phyloP scores from a whole-genome alignment of 2,329 filamentous ascomycete genomes.

The Venturiaceae sp. region DNA sequence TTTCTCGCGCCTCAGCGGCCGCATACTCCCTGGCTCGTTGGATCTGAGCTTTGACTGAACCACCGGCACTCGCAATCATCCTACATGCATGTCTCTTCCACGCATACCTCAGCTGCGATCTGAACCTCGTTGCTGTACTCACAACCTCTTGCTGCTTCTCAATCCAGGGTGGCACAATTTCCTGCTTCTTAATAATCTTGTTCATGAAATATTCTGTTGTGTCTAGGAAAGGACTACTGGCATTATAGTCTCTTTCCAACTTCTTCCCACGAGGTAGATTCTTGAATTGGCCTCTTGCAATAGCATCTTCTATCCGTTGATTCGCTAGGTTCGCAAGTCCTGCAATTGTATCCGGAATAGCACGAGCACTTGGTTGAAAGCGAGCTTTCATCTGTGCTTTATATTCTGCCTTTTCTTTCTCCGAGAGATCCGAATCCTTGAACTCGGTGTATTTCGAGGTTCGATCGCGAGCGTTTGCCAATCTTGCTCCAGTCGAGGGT shows the following conservation, averaged over 20 bases:
- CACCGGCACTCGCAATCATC: slow-evolving; percentile 68
- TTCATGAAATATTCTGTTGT: slow-evolving; percentile 98
- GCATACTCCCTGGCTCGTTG: slow-evolving; percentile 63
- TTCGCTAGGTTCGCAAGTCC: slow-evolving; percentile 80
- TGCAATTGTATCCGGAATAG: slow-evolving; percentile 65
- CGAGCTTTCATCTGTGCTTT: slow-evolving; percentile 69
- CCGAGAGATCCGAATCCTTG: slow-evolving; percentile 49
- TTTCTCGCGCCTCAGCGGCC: slow-evolving; percentile 57
- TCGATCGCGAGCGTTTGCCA: slow-evolving; percentile 50
- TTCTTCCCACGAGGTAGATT: slow-evolving; percentile 73
- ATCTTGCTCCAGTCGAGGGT: slow-evolving; percentile 33
- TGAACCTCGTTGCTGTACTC: slow-evolving; percentile 59
- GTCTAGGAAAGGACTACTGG: slow-evolving; percentile 82
- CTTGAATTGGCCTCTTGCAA: slow-evolving; percentile 80
- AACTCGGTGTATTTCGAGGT: slow-evolving; percentile 45
- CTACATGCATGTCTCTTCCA: slow-evolving; percentile 79
- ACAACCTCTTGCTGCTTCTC: slow-evolving; percentile 93
- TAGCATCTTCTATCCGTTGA: slow-evolving; percentile 87
- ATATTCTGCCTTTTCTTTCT: slow-evolving; percentile 63
- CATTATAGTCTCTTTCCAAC: slow-evolving; percentile 71
- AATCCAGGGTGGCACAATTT: slow-evolving; percentile 95
- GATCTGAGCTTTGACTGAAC: slow-evolving; percentile 65
- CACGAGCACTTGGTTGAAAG: slow-evolving; percentile 62
- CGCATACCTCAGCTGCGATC: slow-evolving; percentile 63
- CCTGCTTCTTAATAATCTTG: slow-evolving; percentile 94